Evolutionary conservation across 345 rosid species (phyloP).

Genomic region (Hibiscus syriacus): DNA sequence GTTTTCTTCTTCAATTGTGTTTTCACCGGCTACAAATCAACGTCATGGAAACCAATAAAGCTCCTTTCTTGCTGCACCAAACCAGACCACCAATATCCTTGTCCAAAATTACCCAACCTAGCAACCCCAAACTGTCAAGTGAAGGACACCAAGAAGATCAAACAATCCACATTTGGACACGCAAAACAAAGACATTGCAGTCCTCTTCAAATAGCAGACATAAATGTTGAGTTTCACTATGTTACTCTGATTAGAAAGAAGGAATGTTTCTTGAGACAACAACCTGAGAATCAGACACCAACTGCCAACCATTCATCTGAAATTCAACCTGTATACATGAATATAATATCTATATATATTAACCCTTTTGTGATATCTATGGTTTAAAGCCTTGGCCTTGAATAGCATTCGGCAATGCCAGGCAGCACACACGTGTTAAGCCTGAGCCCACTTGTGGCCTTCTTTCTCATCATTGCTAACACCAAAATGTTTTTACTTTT

Average conservation of each 20-base stretch:
- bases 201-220: no score
- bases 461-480: slow-evolving; percentile 69
- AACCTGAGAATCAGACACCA: slow-evolving; percentile 31
- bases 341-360: background rate
- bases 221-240: no score
- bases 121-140: no score
- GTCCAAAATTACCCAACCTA: no score
- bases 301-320: slow-evolving; percentile 37
- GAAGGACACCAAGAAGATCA: no score
- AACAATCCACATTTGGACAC: no score
- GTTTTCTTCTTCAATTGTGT: slow-evolving; percentile 24
- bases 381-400: background rate
- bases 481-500: slow-evolving; percentile 9
- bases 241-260: background rate
- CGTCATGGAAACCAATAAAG: slow-evolving; percentile 13
- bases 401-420: background rate
- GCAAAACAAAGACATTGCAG: no score
- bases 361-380: background rate
- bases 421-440: slow-evolving; percentile 73
- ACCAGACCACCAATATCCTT: no score
- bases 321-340: slow-evolving; percentile 16
- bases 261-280: slow-evolving; percentile 11
- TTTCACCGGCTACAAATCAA: slow-evolving; percentile 10
- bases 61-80: slow-evolving; percentile 12
- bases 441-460: slow-evolving; percentile 57